Percentiles rank a stretch among this genome's conserved stretches.
phyloP scores from a whole-genome alignment of 148 eudicot species.

The Rhododendron simsii region DNA sequence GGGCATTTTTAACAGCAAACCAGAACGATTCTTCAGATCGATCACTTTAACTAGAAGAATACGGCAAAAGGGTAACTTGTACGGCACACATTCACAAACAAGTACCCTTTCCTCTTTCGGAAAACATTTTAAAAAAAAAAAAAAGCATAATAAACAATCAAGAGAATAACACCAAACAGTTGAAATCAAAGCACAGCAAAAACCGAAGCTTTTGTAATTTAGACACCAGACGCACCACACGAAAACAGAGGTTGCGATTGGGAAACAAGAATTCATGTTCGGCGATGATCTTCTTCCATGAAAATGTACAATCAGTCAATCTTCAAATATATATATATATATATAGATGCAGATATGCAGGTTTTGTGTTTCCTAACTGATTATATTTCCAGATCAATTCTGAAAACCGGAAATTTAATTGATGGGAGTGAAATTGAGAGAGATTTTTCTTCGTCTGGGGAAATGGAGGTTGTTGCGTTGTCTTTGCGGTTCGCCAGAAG shows the following conservation, averaged over 20 bases:
- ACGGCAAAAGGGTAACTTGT: conserved; percentile 5
- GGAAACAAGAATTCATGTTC: not conserved
- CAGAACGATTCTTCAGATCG: not conserved
- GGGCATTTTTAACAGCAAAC: not conserved
- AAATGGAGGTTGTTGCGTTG: conserved; percentile 1
- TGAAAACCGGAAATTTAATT: not conserved
- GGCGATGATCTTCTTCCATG: conserved; percentile 6
- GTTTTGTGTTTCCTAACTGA: not conserved
- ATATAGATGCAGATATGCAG: not conserved
- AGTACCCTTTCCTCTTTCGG: not conserved
- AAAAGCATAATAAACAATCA: not conserved
- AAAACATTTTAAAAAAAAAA: not conserved
- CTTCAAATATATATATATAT: not conserved
- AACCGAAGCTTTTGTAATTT: not conserved
- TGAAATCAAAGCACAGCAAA: not conserved
- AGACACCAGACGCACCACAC: conserved; percentile 4
- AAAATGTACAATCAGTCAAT: not conserved
- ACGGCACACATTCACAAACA: conserved; percentile 13
- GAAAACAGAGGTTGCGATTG: not conserved
- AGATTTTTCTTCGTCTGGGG: conserved; percentile 5
- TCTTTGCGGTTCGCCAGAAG: conserved; percentile 18
- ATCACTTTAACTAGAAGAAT: not conserved
- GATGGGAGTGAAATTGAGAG: not conserved
- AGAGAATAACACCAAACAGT: not conserved
- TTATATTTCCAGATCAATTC: not conserved